These are phyloP conservation scores for Stephanodiscus minutulus DNA, from an alignment of 108 stramenopile species.

Conservation along the genomic window DNA sequence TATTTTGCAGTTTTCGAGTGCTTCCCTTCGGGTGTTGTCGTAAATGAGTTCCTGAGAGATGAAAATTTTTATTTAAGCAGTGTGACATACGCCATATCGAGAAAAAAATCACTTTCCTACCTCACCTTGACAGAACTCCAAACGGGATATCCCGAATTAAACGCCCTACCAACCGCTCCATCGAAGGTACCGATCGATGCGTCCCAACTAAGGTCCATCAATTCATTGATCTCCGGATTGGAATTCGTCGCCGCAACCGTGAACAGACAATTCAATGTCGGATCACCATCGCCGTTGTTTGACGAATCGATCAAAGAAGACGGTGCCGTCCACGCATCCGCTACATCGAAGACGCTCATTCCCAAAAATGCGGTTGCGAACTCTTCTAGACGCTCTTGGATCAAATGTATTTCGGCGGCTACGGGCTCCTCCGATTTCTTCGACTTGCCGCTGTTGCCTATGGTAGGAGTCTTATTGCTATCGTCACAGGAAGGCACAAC, in stretches of 20 bases:
- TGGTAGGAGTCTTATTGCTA: not conserved
- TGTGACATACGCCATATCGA: not conserved
- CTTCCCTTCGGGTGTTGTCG: slow-evolving; percentile 55
- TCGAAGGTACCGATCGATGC: slow-evolving; percentile 67
- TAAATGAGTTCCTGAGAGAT: slow-evolving; percentile 57
- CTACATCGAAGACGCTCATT: slow-evolving; percentile 94
- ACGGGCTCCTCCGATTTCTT: slow-evolving; percentile 32
- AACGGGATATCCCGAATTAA: slow-evolving; percentile 84
- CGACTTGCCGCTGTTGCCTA: slow-evolving; percentile 15
- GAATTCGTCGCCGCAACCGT: slow-evolving; percentile 60
- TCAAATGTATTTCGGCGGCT: slow-evolving; percentile 32
- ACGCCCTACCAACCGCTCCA: slow-evolving; percentile 86
- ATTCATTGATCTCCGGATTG: slow-evolving; percentile 56
- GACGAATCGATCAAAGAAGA: slow-evolving; percentile 10
- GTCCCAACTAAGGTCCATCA: slow-evolving; percentile 50
- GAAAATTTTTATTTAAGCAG: not conserved
- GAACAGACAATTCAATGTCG: slow-evolving; percentile 54
- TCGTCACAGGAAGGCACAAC: slow-evolving; percentile 14
- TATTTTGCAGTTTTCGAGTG: slow-evolving; percentile 68
- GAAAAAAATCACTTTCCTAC: not conserved
- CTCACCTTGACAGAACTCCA: slow-evolving; percentile 80
- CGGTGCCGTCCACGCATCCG: slow-evolving; percentile 88
- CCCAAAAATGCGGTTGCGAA: slow-evolving; percentile 91
- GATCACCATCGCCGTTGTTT: not conserved
- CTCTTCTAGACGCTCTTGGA: slow-evolving; percentile 85